Base-by-base conservation (phyloP, 176 grass and related monocot species). In the Bothriochloa decipiens region DNA sequence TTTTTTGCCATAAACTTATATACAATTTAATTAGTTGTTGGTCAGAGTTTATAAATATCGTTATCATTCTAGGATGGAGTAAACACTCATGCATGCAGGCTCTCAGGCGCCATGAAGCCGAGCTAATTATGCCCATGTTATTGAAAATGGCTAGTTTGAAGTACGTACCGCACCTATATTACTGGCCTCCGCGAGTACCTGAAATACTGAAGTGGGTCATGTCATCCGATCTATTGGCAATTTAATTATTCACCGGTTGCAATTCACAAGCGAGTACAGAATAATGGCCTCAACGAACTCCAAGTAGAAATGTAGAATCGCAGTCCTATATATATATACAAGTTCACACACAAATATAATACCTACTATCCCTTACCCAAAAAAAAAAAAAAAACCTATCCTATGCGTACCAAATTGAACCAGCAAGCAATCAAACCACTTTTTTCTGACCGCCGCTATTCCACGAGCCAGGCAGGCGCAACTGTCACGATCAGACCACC, bases 401-500 rank as follows among this genome's bases (percentile, higher is more conserved):
- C 29, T 32, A 32, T 10, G 7, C 58, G 10, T 62, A 62, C 8
- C 58, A 26, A 32, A 33, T 17, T 29, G 15, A 22, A 41, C 25
- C 3, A 79, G 39, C 57, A 32, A 43, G 75, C 35, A 60, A 43
- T n/a, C 41, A 64, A 10, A 20, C 23, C 46, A 43, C 29, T 32
- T 33, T 75, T 28, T 27, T 57, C 78, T 81, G 77, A 74, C 70
- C 36, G 72, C 70, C 70, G 78, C 85, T 27, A 3, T 46, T 64
- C 57, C 33, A 81, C 60, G 41, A 18, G 6, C 41, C 49, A 45
- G 6, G 43, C 77, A 33, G 12, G 64, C 45, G 65, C 66, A 70
- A 15, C 70, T 58, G 14, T 57, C 77, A 32, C 60, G 2, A 67
- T 81, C 70, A 75, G 78, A 58, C 85, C 85, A 60, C 71, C 85